phyloP scores from a whole-genome alignment of 805 yeast genomes.

The Yarrowia sp. region DNA sequence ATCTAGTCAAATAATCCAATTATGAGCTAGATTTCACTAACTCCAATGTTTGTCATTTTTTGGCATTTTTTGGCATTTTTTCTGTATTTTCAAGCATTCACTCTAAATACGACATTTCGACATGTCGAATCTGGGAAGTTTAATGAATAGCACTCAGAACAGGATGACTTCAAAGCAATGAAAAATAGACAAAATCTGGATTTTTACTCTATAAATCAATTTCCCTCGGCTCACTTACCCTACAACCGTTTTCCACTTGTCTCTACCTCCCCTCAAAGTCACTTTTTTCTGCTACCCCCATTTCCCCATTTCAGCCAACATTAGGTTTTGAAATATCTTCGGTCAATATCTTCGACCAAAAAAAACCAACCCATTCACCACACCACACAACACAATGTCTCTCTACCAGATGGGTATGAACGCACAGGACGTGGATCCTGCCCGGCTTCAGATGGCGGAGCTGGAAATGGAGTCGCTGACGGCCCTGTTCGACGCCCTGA shows the following conservation, averaged over 20 bases:
- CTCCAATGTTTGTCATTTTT: no score
- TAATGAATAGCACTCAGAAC: background rate
- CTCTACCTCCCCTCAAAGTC: background rate
- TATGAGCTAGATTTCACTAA: no score
- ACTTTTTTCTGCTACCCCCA: background rate
- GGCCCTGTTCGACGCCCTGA: constrained; percentile 52
- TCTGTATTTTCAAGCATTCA: no score
- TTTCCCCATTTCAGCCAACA: background rate
- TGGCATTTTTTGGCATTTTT: no score
- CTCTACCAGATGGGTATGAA: constrained; percentile 48
- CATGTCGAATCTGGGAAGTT: background rate
- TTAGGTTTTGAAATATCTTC: constrained; percentile 14
- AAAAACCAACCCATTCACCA: background rate
- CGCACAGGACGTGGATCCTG: constrained; percentile 48
- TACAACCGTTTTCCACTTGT: background rate
- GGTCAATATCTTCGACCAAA: constrained; percentile 5
- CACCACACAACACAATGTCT: constrained; percentile 46
- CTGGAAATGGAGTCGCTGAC: constrained; percentile 49
- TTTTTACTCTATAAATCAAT: background rate
- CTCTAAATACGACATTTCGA: no score
- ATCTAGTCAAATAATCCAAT: no score
- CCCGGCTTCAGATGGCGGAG: constrained; percentile 49
- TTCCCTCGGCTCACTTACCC: background rate
- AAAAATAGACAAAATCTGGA: background rate
- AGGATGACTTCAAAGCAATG: no score